Conservation (phyloP, 2,329 filamentous ascomycete species). For the Arthrobotrys pseudoclavata region DNA sequence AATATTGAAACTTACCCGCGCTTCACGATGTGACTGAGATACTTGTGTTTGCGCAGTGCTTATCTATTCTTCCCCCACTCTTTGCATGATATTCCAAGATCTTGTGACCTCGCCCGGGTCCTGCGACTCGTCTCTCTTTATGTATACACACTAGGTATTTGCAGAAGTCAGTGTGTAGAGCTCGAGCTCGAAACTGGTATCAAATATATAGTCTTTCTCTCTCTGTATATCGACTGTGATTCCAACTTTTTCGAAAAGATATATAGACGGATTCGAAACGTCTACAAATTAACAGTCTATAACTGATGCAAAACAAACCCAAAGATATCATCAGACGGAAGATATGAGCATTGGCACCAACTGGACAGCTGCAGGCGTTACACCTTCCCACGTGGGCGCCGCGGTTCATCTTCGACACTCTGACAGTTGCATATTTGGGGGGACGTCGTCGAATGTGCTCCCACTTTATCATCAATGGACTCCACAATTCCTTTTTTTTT, state of each 20-base stretch:
- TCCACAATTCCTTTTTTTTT: neutral
- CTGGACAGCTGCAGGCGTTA: slow-evolving; percentile 13
- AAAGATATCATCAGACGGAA: slow-evolving; percentile 11
- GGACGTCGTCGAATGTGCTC: neutral
- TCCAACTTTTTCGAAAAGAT: no score
- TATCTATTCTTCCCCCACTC: neutral
- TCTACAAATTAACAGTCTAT: neutral
- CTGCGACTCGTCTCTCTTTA: neutral
- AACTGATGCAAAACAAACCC: neutral
- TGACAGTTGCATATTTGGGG: slow-evolving; percentile 12
- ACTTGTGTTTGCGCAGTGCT: slow-evolving; percentile 4
- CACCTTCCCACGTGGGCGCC: slow-evolving; percentile 30
- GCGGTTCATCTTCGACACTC: slow-evolving; percentile 13
- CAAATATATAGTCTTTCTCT: neutral
- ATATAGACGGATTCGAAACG: neutral
- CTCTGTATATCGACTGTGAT: no score
- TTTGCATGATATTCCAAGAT: slow-evolving; percentile 10
- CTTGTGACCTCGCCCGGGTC: slow-evolving; percentile 2
- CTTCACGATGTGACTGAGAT: slow-evolving; percentile 13
- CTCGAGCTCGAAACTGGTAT: neutral
- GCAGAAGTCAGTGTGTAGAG: no score
- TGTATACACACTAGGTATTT: no score
- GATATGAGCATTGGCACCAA: slow-evolving; percentile 3
- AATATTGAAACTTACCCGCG: slow-evolving; percentile 13
- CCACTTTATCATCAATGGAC: neutral